phyloP scores from a whole-genome alignment of 139 green algal species.

The Pleodorina starrii region DNA sequence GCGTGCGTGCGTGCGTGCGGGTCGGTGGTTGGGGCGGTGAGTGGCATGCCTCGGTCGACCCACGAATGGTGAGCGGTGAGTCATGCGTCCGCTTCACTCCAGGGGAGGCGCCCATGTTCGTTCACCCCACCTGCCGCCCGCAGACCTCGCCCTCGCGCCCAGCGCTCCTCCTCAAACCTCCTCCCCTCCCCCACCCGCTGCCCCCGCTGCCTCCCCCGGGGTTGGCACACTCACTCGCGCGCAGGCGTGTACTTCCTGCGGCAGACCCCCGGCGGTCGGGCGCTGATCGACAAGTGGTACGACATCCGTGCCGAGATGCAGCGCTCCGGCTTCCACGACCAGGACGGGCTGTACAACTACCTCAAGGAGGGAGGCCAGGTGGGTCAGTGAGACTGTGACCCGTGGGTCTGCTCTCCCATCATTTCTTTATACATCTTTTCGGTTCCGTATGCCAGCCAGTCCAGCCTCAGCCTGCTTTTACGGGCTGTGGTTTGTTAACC shows the following conservation, averaged over 20 bases:
- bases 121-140: neutral
- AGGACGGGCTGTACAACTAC: constrained; percentile 61
- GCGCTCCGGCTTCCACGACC: constrained; percentile 42
- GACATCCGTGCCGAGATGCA: constrained; percentile 33
- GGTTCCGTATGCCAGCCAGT: too few species aligned
- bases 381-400: too few species aligned
- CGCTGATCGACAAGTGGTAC: constrained; percentile 59
- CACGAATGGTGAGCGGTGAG: too few species aligned
- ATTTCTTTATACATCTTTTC: too few species aligned
- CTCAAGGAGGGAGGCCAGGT: constrained; percentile 28
- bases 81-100: too few species aligned
- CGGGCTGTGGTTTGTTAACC: too few species aligned
- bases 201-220: neutral
- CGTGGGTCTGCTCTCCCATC: too few species aligned
- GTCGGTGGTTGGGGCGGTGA: too few species aligned
- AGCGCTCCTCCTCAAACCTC: neutral
- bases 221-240: neutral
- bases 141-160: neutral
- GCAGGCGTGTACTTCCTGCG: constrained; percentile 60
- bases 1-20: too few species aligned
- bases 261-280: constrained; percentile 40
- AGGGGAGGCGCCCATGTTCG: too few species aligned
- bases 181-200: neutral
- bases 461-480: too few species aligned
- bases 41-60: too few species aligned